Evolutionary conservation across 192 early-diverging fungal genomes (phyloP), one percentile per base, ranked within the genome.

Genomic region (Mortierella antarctica): DNA sequence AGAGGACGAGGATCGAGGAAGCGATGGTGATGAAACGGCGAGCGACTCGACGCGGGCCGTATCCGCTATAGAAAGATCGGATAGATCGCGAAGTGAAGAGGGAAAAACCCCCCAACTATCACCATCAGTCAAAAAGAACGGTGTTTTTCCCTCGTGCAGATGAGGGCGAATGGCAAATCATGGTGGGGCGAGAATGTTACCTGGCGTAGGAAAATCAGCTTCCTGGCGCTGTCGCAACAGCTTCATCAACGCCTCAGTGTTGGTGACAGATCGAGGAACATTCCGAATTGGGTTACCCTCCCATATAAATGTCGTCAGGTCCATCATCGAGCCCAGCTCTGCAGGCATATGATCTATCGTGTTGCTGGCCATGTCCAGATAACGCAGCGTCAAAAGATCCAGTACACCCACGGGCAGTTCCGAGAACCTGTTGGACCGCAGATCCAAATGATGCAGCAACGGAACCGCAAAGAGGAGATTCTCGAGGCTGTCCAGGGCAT

Each of bases 331-430:
- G 13, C 88, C 87, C 18, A 90, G 64, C 45, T 84, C 83, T 10
- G 71, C 49, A 14, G 86, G 83, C 17, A 90, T 74, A 46, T 39
- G 23, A 41, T 73, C 72, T 59, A 90, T 65, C 14, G 73, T 69
- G 70, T 90, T 90, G 63, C 66, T 77, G 9, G 86, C 56, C 44
- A 90, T 74, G 73, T 90, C 87, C 21, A 90, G 57, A 44, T 87
- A 70, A n/a, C 85, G 81, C 14, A 90, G 49, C 0, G 40, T 31
- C 8, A 65, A 20, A n/a, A 88, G 48, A 1, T 78, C 56, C 7
- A 84, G 47, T 2, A 90, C 70, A 6, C 80, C 74, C 2, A 65
- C 62, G 17, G 88, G 87, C 10, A 90, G 62, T 39, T 76, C 66
- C 4, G 70, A 52, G 41, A 87, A 84, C 17, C 61, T 71, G 41